Evolutionary conservation across 352 stramenopile species (phyloP).

Genomic region (Pythium chondricola): DNA sequence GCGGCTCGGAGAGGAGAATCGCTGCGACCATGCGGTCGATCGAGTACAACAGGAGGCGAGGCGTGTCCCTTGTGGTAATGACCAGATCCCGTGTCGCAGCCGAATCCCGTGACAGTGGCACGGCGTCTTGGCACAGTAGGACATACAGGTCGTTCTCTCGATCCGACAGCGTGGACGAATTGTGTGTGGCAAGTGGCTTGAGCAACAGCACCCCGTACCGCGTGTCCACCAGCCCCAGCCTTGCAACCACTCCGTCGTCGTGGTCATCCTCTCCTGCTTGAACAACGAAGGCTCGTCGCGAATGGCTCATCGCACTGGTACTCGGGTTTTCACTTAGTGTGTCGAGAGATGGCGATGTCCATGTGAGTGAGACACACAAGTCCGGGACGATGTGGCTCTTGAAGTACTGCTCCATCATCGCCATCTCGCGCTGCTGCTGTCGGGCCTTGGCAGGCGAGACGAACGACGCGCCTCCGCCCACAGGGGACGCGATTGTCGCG

Average conservation of each 20-base stretch:
- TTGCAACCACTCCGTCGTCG: neutral
- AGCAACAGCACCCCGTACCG: constrained; percentile 10
- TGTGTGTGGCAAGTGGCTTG: constrained; percentile 8
- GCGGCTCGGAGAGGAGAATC: too few species aligned
- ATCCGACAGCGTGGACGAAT: constrained; percentile 1
- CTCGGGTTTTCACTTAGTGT: neutral
- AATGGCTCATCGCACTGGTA: too few species aligned
- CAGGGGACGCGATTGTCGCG: neutral
- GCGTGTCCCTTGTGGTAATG: neutral
- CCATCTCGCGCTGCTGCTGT: constrained; percentile 17
- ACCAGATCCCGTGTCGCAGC: too few species aligned
- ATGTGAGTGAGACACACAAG: constrained; percentile 8
- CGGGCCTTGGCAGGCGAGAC: constrained; percentile 19
- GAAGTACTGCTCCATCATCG: constrained; percentile 15
- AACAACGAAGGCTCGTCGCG: too few species aligned
- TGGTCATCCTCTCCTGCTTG: neutral
- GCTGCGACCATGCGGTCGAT: neutral
- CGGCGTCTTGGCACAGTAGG: constrained; percentile 8
- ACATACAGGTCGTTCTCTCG: constrained; percentile 11
- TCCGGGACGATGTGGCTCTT: constrained; percentile 20
- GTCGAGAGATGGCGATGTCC: constrained; percentile 17
- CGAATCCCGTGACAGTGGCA: neutral
- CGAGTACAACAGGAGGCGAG: neutral
- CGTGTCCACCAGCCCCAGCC: constrained; percentile 9
- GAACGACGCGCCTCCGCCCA: constrained; percentile 3